Evolutionary conservation across 768 basidiomycete species (phyloP).

Genomic region (Russula virescens): DNA sequence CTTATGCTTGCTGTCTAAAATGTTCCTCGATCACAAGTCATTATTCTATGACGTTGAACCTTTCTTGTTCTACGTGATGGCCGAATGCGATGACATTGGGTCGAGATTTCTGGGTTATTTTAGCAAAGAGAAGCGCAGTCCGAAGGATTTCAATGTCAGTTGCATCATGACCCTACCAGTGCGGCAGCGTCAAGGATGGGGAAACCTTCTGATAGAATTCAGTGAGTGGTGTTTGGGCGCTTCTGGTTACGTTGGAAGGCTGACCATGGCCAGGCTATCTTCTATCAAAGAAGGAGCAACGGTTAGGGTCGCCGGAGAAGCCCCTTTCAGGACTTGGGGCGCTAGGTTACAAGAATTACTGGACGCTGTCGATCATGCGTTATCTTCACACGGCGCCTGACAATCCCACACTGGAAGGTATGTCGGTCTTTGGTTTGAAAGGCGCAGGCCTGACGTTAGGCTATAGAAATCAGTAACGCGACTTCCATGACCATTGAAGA

Average conservation of each 20-base stretch:
- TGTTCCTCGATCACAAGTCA: slow-evolving; percentile 99
- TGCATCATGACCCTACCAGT: slow-evolving; percentile 99
- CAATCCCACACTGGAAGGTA: slow-evolving; percentile 70
- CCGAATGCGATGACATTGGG: slow-evolving; percentile 83
- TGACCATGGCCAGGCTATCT: slow-evolving; percentile 66
- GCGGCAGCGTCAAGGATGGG: slow-evolving; percentile 93
- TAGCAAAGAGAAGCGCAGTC: slow-evolving; percentile 96
- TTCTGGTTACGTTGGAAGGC: neutral
- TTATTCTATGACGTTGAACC: slow-evolving; percentile 99
- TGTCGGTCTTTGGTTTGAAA: slow-evolving; percentile 26
- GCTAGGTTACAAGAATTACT: slow-evolving; percentile 92
- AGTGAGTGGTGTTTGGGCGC: slow-evolving; percentile 52
- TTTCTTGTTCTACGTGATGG: slow-evolving; percentile 97
- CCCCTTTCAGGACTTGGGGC: slow-evolving; percentile 90
- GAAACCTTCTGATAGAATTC: slow-evolving; percentile 94
- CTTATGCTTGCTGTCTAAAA: slow-evolving; percentile 92
- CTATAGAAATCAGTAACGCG: slow-evolving; percentile 68
- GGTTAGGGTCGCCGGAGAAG: slow-evolving; percentile 91
- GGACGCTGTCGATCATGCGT: slow-evolving; percentile 83
- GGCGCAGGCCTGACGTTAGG: slow-evolving; percentile 22
- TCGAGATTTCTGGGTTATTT: slow-evolving; percentile 98
- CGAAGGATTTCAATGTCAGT: slow-evolving; percentile 94
- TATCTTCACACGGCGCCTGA: slow-evolving; percentile 60
- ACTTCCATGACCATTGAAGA: slow-evolving; percentile 94
- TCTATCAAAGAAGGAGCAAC: slow-evolving; percentile 89